Conservation (phyloP, 2,329 filamentous ascomycete genomes). For the Colletotrichum plurivorum region DNA sequence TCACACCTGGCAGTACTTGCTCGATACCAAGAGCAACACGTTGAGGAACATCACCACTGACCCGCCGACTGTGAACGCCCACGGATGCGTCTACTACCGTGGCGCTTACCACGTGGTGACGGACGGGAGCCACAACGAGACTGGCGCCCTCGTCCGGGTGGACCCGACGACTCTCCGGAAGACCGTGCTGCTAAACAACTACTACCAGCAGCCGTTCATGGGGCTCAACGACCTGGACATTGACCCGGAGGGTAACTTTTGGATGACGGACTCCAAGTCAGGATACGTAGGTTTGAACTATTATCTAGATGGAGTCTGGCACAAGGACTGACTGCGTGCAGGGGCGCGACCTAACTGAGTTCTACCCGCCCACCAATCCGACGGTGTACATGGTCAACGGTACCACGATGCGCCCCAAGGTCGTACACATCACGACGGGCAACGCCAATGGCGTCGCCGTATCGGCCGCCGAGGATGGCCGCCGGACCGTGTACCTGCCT, state of each 20-base stretch:
- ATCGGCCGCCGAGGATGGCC: background rate
- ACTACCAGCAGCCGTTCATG: constrained; percentile 18
- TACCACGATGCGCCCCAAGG: constrained; percentile 12
- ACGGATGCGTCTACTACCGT: constrained; percentile 13
- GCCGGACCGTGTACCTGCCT: constrained; percentile 1
- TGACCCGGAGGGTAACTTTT: constrained; percentile 17
- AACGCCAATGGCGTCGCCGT: constrained; percentile 22
- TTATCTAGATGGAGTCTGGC: too few relatives aligned
- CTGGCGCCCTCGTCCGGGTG: background rate
- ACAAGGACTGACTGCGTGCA: background rate
- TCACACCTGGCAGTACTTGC: constrained; percentile 23
- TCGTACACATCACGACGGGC: constrained; percentile 16
- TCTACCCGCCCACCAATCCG: background rate
- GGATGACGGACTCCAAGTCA: constrained; percentile 13
- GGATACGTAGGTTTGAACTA: background rate
- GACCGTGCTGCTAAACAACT: constrained; percentile 13
- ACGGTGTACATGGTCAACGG: constrained; percentile 23
- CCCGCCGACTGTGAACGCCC: constrained; percentile 1
- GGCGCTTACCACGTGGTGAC: constrained; percentile 17
- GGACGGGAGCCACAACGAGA: constrained; percentile 7
- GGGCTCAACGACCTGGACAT: constrained; percentile 20
- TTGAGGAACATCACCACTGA: constrained; percentile 6
- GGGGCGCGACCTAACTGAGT: constrained; percentile 6
- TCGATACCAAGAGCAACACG: constrained; percentile 15
- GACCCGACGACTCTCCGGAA: background rate